Percentiles rank a stretch among this genome's conserved stretches.
These are phyloP conservation scores for Alternaria sp. DNA, from an alignment of 2,329 filamentous ascomycete species.

Conservation along the genomic window DNA sequence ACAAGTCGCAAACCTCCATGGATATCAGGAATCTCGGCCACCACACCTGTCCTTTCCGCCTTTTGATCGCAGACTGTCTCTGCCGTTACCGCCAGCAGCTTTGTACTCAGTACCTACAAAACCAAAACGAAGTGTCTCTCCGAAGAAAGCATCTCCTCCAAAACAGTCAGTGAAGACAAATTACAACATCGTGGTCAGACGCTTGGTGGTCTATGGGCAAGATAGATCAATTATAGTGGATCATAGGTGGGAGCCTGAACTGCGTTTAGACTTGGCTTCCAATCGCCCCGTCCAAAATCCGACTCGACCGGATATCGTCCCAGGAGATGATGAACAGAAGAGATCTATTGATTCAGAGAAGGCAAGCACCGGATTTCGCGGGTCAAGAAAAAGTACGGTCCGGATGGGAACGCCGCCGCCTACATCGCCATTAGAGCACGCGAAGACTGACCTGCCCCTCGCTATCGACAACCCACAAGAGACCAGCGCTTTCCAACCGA, in stretches of 20 bases:
- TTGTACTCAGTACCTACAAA: constrained; percentile 28
- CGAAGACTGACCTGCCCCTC: background rate
- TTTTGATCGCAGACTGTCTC: background rate
- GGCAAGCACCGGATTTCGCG: background rate
- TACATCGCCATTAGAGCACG: background rate
- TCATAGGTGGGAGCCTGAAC: constrained; percentile 20
- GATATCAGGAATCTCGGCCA: background rate
- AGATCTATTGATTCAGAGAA: background rate
- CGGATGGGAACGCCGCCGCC: background rate
- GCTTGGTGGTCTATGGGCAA: constrained; percentile 27
- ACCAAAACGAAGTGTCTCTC: constrained; percentile 9
- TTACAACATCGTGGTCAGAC: constrained; percentile 11
- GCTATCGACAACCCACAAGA: background rate
- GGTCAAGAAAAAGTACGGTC: background rate
- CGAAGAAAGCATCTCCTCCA: constrained; percentile 1
- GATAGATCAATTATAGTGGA: constrained; percentile 24
- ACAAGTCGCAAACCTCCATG: background rate
- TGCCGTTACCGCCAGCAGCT: constrained; percentile 25
- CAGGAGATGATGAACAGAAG: background rate
- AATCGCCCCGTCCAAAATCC: too few relatives aligned
- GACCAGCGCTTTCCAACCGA: background rate
- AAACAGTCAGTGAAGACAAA: background rate
- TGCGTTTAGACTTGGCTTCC: constrained; percentile 4
- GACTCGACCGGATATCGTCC: background rate
- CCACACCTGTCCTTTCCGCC: background rate